Base-by-base conservation (phyloP, 2,329 filamentous ascomycete species). In the Trichoderma aggressivum region DNA sequence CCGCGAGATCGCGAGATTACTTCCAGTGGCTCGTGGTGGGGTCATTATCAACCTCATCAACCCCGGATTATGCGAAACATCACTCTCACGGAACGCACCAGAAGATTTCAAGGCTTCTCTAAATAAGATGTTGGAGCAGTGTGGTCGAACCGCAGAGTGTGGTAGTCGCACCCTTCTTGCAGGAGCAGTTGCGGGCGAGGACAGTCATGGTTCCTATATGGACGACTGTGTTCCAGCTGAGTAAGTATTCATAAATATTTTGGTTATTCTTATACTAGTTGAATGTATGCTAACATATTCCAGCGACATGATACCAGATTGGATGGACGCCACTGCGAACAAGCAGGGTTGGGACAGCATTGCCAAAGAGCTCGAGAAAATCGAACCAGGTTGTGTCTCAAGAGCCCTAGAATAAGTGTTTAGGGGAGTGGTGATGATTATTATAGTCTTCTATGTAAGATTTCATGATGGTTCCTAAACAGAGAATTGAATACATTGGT, bases 21-120 rank as follows among this genome's bases (percentile, higher is more conserved):
- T 75, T 8, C 78, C 79, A 12, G 72, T 75, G 1, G 72, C 75
- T 0, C 72, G 72, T 18, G 60, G 60, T 1, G 78, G 77, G 0
- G 79, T 81, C 16, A 74, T 81, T 58, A 59, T 81, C 26, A 80
- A 80, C 72, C 24, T 74, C 1, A 26, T 78, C 16, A 75, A 75
- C 56, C 80, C 79, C 0, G 79, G 79, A 0, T 71, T 81, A 7
- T 77, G 76, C 72, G 75, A 73, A 28, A 76, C 76, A 0, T 68
- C 32, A 70, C 72, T 28, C 71, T 74, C 24, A 18, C 66, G 11
- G 56, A 73, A 39, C 28, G 59, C 16, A 36, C 60, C 60, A 32
- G 32, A 47, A 30, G 36, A 28, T 3, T 50, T 63, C 7, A 47
- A 63, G 16, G 26, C 36, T 24, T 7, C 11, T 14, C 4, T 63